These are phyloP conservation scores for Nicotiana rustica DNA, from an alignment of 305 asterid species.

Conservation along the genomic window DNA sequence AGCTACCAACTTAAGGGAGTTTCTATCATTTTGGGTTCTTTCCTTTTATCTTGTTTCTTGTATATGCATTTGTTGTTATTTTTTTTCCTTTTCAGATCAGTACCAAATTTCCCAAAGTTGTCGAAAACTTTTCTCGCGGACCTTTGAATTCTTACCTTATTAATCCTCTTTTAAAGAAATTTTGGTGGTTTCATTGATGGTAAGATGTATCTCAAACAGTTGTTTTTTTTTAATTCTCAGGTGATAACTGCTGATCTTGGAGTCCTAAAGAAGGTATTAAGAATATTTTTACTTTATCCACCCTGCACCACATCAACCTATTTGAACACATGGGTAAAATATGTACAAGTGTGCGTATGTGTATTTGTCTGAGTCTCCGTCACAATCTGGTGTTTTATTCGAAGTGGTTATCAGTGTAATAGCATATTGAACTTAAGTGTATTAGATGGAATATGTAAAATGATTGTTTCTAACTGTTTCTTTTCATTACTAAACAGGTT, in stretches of 20 bases:
- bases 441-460: constrained; percentile 18
- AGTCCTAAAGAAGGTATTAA: constrained; percentile 82
- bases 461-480: constrained; percentile 2
- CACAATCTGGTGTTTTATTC: not conserved
- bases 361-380: not conserved
- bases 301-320: not conserved
- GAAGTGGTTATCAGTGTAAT: not conserved
- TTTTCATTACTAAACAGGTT: constrained; percentile 62
- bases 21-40: not conserved
- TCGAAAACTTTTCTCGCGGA: not conserved
- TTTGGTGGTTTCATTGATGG: not conserved
- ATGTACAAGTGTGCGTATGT: not conserved
- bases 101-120: not conserved
- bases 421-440: not conserved
- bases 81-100: not conserved
- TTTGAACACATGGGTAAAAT: not conserved
- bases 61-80: not conserved
- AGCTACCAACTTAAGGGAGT: not conserved
- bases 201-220: constrained; percentile 26
- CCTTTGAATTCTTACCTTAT: not conserved
- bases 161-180: not conserved
- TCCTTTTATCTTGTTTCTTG: not conserved
- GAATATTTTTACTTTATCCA: constrained; percentile 2
- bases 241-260: constrained; percentile 89
- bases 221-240: constrained; percentile 54